phyloP scores from a whole-genome alignment of 202 grass and related monocot species.

The Alloteropsis angusta region DNA sequence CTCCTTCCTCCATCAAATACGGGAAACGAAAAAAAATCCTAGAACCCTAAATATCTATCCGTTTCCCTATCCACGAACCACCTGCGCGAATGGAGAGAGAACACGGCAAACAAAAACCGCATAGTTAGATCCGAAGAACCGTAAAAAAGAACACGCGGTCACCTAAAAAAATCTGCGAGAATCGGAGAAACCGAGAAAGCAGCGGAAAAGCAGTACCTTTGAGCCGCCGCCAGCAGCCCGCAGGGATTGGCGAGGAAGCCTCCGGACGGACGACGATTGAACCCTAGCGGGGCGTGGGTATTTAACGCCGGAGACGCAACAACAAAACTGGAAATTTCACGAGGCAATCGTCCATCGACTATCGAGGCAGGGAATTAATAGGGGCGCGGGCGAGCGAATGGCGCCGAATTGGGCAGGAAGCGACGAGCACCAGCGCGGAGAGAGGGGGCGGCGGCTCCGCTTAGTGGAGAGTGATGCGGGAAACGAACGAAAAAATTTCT shows the following conservation, averaged over 20 bases:
- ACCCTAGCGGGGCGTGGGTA: constrained; percentile 4
- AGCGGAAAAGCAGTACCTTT: constrained; percentile 21
- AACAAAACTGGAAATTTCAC: constrained; percentile 13
- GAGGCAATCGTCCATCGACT: not conserved
- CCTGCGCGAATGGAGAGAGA: not conserved
- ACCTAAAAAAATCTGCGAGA: not conserved
- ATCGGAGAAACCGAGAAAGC: not conserved
- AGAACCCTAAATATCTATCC: constrained; percentile 18
- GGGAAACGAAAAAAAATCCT: not conserved
- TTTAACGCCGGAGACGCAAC: not conserved
- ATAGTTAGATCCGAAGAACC: constrained; percentile 18
- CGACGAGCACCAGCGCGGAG: constrained; percentile 21
- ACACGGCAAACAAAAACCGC: not conserved
- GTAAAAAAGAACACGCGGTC: not conserved
- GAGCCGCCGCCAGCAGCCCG: not conserved
- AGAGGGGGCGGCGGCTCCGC: not conserved
- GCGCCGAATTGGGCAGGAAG: constrained; percentile 22
- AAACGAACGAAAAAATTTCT: constrained; percentile 25
- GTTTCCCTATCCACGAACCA: constrained; percentile 2
- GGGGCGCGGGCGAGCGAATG: not conserved
- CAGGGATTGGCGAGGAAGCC: not conserved
- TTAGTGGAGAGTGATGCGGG: constrained; percentile 41
- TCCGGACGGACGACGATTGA: not conserved
- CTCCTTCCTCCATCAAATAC: constrained; percentile 19
- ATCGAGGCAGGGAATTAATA: constrained; percentile 30